Evolutionary conservation across 257 asterid genomes (phyloP).

Genomic region (Gynochthodes officinalis): DNA sequence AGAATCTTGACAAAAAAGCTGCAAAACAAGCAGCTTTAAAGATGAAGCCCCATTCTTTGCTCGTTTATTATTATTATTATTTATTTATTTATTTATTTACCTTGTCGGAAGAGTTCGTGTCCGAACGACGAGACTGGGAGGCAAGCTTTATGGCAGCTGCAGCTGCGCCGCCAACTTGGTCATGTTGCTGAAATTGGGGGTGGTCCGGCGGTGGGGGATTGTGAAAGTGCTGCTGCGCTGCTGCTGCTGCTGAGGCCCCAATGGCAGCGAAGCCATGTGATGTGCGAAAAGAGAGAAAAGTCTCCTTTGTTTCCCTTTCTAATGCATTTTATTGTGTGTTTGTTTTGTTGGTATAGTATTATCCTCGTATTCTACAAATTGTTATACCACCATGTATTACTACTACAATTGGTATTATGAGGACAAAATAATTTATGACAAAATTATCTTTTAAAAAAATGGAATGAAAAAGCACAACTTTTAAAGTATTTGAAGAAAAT

Average conservation of each 20-base stretch:
- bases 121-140: constrained; percentile 37
- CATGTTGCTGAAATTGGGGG: constrained; percentile 34
- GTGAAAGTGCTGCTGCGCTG: too few species aligned
- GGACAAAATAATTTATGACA: background rate
- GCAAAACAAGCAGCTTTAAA: background rate
- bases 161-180: constrained; percentile 40
- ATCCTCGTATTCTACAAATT: background rate
- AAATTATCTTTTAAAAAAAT: background rate
- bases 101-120: constrained; percentile 61
- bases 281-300: constrained; percentile 15
- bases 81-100: too few species aligned
- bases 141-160: constrained; percentile 47
- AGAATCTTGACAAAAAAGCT: background rate
- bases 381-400: background rate
- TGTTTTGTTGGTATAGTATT: background rate
- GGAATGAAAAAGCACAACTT: too few species aligned
- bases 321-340: background rate
- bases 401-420: too few species aligned
- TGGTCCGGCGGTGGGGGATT: constrained; percentile 39
- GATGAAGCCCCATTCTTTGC: background rate
- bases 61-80: too few species aligned
- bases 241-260: constrained; percentile 60
- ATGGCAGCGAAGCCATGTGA: constrained; percentile 88
- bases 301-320: constrained; percentile 16
- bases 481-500: too few species aligned